These are phyloP conservation scores for Saccharomycopsis sp. DNA, from an alignment of 805 yeast species.

Conservation along the genomic window DNA sequence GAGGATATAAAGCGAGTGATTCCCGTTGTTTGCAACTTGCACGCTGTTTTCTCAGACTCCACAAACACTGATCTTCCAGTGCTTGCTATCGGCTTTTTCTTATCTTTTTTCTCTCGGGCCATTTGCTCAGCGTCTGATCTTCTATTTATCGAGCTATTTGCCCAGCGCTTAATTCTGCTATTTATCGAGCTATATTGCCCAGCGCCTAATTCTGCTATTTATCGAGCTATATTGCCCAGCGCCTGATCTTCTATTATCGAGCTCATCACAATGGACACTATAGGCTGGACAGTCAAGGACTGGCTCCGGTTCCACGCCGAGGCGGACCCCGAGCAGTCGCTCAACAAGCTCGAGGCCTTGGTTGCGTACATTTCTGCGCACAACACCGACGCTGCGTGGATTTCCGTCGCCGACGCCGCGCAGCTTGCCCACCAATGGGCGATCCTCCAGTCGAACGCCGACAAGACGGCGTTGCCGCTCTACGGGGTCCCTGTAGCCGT, in stretches of 20 bases:
- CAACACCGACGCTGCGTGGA: conserved; percentile 82
- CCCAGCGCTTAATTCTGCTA: no score
- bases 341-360: conserved; percentile 35
- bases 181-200: no score
- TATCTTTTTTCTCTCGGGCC: no score
- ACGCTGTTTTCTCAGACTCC: no score
- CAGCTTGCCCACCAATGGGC: conserved; percentile 72
- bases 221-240: no score
- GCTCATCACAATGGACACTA: conserved; percentile 23
- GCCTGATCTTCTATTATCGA: background rate
- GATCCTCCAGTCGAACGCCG: conserved; percentile 54
- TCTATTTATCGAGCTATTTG: no score
- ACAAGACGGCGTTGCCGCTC: conserved; percentile 53
- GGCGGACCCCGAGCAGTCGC: conserved; percentile 56
- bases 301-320: conserved; percentile 68
- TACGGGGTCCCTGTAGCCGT: conserved; percentile 95
- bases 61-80: no score
- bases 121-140: no score
- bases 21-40: background rate
- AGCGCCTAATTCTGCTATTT: no score
- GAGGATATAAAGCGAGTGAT: background rate
- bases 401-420: conserved; percentile 61
- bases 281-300: conserved; percentile 77
- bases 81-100: no score
- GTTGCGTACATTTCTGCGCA: conserved; percentile 5